Conservation (phyloP, 1,284 basidiomycete species). For the Anthracocystis setariae region DNA sequence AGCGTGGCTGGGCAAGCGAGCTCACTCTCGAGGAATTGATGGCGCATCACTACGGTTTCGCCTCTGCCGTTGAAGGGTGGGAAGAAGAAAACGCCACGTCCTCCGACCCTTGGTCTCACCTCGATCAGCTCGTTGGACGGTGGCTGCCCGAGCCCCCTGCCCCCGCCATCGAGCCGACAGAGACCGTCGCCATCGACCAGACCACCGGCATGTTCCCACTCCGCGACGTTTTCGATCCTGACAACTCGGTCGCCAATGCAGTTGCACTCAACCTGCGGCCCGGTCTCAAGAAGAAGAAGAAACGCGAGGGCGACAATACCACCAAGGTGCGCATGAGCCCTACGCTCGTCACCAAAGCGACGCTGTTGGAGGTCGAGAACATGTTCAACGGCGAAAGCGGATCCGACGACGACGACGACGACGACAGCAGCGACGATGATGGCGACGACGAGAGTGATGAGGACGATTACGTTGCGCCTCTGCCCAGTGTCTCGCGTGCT, state of each 20-base stretch:
- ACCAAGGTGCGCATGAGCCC: conserved; percentile 45
- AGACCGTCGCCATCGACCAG: conserved; percentile 25
- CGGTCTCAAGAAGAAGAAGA: conserved; percentile 43
- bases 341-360: conserved; percentile 61
- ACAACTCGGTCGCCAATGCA: conserved; percentile 48
- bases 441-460: conserved; percentile 42
- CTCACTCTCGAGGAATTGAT: conserved; percentile 57
- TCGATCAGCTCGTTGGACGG: conserved; percentile 51
- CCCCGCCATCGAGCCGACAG: conserved; percentile 25
- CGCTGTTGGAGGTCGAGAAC: conserved; percentile 58
- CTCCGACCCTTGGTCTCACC: conserved; percentile 57
- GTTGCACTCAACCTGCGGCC: conserved; percentile 50
- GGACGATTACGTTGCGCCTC: conserved; percentile 30
- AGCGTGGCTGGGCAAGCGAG: conserved; percentile 47
- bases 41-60: conserved; percentile 28
- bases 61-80: conserved; percentile 30
- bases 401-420: conserved; percentile 41
- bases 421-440: conserved; percentile 44
- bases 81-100: conserved; percentile 19
- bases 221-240: conserved; percentile 43
- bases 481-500: conserved; percentile 20
- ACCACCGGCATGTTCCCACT: conserved; percentile 43
- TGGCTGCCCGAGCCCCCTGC: conserved; percentile 50
- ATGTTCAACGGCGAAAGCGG: conserved; percentile 65
- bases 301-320: conserved; percentile 38